Conservation (phyloP, 176 grass and related monocot genomes). For the Oryza meridionalis region DNA sequence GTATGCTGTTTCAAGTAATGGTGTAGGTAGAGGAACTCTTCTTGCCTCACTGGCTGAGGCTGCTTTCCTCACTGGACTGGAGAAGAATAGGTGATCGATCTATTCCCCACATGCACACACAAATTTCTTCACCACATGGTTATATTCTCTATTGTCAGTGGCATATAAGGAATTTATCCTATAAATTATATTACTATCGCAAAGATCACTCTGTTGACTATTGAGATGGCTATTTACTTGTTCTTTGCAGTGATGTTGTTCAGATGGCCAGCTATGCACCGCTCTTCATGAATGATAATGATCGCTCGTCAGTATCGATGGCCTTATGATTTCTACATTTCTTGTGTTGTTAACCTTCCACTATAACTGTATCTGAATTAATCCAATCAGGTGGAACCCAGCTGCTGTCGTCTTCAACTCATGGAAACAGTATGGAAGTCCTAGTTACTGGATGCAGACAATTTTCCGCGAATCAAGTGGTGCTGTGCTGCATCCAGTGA, state of each 20-base stretch:
- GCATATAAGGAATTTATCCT: no score
- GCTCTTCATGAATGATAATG: constrained; percentile 82
- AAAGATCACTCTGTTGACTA: no score
- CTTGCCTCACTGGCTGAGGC: constrained; percentile 88
- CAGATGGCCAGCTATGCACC: constrained; percentile 95
- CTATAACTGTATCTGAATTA: constrained; percentile 1
- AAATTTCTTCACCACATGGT: not conserved
- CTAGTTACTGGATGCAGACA: constrained; percentile 89
- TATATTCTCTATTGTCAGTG: no score
- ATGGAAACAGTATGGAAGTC: constrained; percentile 80
- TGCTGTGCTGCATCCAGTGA: constrained; percentile 45
- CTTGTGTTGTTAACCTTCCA: not conserved
- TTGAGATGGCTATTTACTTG: not conserved
- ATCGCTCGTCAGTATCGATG: constrained; percentile 53
- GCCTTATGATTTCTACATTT: constrained; percentile 2
- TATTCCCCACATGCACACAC: not conserved
- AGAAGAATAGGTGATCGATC: constrained; percentile 75
- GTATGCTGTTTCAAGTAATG: constrained; percentile 77
- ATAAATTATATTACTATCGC: no score
- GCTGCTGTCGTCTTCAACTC: constrained; percentile 89
- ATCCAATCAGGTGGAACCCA: constrained; percentile 70
- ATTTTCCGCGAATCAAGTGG: constrained; percentile 80
- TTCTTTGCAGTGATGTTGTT: constrained; percentile 77
- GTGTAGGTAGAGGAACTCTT: constrained; percentile 77
- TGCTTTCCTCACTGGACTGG: constrained; percentile 89